These are phyloP conservation scores for Aspergillus thermomutatus DNA, from an alignment of 2,329 filamentous ascomycete genomes.

Conservation along the genomic window DNA sequence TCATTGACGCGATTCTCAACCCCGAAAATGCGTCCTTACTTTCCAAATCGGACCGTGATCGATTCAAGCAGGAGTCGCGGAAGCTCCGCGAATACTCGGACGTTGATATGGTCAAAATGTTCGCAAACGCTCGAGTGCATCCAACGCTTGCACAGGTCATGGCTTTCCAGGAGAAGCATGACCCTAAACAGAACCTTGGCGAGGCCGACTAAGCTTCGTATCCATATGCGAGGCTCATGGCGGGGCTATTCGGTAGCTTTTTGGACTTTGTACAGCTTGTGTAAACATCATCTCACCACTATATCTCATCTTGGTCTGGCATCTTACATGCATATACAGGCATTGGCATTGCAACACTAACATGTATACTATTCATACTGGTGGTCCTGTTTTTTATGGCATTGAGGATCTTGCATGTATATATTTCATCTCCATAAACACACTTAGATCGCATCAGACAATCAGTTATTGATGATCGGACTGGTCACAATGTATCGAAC, in stretches of 20 bases:
- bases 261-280: neutral
- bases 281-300: neutral
- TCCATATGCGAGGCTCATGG: neutral
- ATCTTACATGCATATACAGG: slow-evolving; percentile 12
- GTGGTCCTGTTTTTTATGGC: neutral
- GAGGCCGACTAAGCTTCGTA: neutral
- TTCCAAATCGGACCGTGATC: slow-evolving; percentile 21
- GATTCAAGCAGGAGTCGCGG: slow-evolving; percentile 22
- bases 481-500: too few relatives aligned
- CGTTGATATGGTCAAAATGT: slow-evolving; percentile 13
- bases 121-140: slow-evolving; percentile 11
- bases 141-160: slow-evolving; percentile 24
- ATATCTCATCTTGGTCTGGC: neutral
- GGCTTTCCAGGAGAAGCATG: slow-evolving; percentile 13
- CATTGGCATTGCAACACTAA: slow-evolving; percentile 11
- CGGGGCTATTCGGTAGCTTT: neutral
- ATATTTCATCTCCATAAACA: neutral
- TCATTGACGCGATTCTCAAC: slow-evolving; percentile 37
- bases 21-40: slow-evolving; percentile 18
- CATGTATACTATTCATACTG: neutral
- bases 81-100: slow-evolving; percentile 31
- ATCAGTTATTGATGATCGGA: neutral
- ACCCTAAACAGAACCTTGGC: neutral
- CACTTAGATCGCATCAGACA: neutral
- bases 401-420: neutral